Percentiles rank a stretch among this genome's conserved stretches.
phyloP scores from a whole-genome alignment of 352 stramenopile genomes.

The Phytopythium cucurbitacearum region DNA sequence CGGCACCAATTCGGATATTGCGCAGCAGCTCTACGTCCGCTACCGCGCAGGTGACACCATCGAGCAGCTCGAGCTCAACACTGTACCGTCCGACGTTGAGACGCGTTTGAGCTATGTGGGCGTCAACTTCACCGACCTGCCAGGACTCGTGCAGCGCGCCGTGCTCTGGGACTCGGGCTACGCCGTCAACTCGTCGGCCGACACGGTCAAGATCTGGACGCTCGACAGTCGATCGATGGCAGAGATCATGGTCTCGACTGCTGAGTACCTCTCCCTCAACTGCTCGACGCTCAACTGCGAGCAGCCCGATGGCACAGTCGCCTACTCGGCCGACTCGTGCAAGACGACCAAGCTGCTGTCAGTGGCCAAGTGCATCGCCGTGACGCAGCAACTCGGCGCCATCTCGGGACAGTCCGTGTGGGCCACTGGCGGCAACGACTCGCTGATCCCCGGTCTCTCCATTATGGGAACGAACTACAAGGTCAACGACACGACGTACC shows the following conservation, averaged over 20 bases:
- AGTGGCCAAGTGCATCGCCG: constrained; percentile 22
- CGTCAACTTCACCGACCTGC: constrained; percentile 15
- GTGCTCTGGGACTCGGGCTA: constrained; percentile 34
- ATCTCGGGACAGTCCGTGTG: constrained; percentile 14
- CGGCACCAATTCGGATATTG: constrained; percentile 26
- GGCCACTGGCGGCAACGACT: constrained; percentile 11
- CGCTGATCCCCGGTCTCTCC: constrained; percentile 8
- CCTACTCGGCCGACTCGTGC: constrained; percentile 17
- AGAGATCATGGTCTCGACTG: constrained; percentile 20
- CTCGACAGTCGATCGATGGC: constrained; percentile 19
- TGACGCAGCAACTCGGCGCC: constrained; percentile 19
- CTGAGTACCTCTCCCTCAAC: constrained; percentile 21
- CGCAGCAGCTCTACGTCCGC: constrained; percentile 20
- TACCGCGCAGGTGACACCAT: constrained; percentile 9
- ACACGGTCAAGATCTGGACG: constrained; percentile 19
- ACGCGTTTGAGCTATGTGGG: constrained; percentile 6
- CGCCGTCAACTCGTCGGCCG: constrained; percentile 7
- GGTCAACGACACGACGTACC: constrained; percentile 8
- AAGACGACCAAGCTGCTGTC: constrained; percentile 23
- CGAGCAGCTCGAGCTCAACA: constrained; percentile 6
- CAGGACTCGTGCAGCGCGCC: constrained; percentile 18
- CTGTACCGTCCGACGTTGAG: constrained; percentile 8
- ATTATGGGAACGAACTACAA: constrained; percentile 1
- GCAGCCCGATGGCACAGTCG: constrained; percentile 14
- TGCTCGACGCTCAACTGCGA: constrained; percentile 8